Conservation (phyloP, 2,329 filamentous ascomycete species). For the Paraphaeosphaeria sporulosa region DNA sequence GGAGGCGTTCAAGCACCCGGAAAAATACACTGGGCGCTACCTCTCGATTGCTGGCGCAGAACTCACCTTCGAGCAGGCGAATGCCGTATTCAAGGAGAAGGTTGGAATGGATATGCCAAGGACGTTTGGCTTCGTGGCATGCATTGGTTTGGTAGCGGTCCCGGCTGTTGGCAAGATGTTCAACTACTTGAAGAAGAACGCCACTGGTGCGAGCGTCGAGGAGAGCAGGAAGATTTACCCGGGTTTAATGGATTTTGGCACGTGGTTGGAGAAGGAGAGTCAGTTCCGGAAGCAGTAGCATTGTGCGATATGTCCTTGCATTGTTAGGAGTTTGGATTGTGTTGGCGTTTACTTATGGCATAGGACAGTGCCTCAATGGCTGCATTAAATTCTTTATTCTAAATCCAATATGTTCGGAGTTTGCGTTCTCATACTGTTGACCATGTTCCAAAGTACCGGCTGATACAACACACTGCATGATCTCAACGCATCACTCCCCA, state of each 20-base stretch:
- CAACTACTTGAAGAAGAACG: constrained; percentile 54
- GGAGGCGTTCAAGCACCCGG: constrained; percentile 53
- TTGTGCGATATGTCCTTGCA: not conserved
- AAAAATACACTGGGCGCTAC: constrained; percentile 50
- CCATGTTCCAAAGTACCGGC: not conserved
- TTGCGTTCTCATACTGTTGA: not conserved
- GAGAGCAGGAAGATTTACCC: constrained; percentile 51
- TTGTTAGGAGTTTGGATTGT: not conserved
- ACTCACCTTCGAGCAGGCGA: constrained; percentile 52
- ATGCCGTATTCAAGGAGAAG: constrained; percentile 52
- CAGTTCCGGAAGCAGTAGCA: constrained; percentile 24
- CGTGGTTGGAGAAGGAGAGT: constrained; percentile 56
- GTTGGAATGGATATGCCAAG: constrained; percentile 52
- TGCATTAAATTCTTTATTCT: not conserved
- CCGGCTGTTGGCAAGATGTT: constrained; percentile 54
- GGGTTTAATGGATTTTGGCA: constrained; percentile 52
- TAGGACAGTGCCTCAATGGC: not conserved
- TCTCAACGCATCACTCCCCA: not conserved
- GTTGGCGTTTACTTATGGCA: not conserved
- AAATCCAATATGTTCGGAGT: not conserved
- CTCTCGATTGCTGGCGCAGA: constrained; percentile 59
- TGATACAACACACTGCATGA: not conserved
- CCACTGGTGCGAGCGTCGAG: constrained; percentile 52
- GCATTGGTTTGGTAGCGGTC: constrained; percentile 38
- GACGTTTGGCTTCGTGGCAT: constrained; percentile 47